Conservation (phyloP, 768 basidiomycete species). For the Russula sp. region DNA sequence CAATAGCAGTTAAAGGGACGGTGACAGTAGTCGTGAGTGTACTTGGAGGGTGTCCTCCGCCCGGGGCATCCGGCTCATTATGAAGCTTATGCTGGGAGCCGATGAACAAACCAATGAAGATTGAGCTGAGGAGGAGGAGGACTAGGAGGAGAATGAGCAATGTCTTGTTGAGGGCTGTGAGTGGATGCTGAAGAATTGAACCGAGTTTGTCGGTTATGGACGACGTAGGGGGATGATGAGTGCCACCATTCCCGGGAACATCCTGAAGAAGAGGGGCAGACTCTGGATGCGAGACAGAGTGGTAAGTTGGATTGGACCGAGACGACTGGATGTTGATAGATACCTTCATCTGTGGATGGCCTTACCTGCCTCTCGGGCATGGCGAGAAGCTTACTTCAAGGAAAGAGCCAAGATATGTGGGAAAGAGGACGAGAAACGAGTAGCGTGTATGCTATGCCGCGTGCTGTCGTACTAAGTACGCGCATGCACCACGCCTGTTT, state of each 20-base stretch:
- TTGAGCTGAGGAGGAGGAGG: slow-evolving; percentile 72
- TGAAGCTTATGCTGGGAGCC: slow-evolving; percentile 78
- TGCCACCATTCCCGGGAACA: slow-evolving; percentile 37
- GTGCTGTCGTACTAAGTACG: background rate
- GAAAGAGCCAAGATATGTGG: background rate
- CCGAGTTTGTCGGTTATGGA: slow-evolving; percentile 46
- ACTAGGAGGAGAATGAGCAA: slow-evolving; percentile 70
- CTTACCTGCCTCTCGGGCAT: slow-evolving; percentile 25
- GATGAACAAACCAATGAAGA: slow-evolving; percentile 92
- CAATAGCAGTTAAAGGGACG: slow-evolving; percentile 31
- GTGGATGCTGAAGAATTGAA: slow-evolving; percentile 61
- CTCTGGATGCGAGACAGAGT: slow-evolving; percentile 37
- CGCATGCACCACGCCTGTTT: background rate
- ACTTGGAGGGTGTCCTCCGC: slow-evolving; percentile 34
- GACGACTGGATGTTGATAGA: background rate
- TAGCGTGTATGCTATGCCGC: background rate
- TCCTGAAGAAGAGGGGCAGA: slow-evolving; percentile 57
- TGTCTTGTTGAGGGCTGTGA: slow-evolving; percentile 79
- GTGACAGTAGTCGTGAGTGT: slow-evolving; percentile 40
- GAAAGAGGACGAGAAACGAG: background rate
- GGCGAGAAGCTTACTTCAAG: background rate
- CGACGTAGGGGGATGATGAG: slow-evolving; percentile 27
- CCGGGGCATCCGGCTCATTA: slow-evolving; percentile 38
- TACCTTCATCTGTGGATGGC: slow-evolving; percentile 23
- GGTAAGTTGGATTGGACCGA: background rate